Base-by-base conservation (phyloP, 495 filamentous ascomycete genomes). In the Penicillium salamii region DNA sequence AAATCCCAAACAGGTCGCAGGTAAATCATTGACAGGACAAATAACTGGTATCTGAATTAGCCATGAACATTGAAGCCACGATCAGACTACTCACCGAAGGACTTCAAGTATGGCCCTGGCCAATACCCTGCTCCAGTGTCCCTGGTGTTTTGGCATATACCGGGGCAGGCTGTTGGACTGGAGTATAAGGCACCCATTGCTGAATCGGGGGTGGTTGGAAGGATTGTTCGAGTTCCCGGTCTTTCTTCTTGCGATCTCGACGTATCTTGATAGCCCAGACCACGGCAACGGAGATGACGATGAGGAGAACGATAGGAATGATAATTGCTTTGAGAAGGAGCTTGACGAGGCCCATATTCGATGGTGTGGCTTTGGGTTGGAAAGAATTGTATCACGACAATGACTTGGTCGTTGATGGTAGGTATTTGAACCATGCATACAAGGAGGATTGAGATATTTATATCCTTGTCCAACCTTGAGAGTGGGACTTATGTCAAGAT, bases 341-440 rank as follows among this genome's bases (percentile, higher is more conserved):
- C 23, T 36, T 53, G 3, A 53, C 2, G 7, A 53, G 43, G 23
- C 50, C 50, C 50, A 53, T 53, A n/a, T n/a, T n/a, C n/a, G n/a
- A n/a, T n/a, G n/a, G n/a, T n/a, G n/a, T n/a, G n/a, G n/a, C n/a
- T n/a, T n/a, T n/a, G n/a, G n/a, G n/a, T n/a, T 13, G 33, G 6
- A n/a, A 3, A 37, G n/a, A 29, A 3, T 9, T 5, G 26, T 21
- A 34, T 11, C 17, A 32, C 28, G 15, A 3, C 0, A 17, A 9
- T 14, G 18, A 5, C 21, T 5, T 5, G 2, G n/a, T n/a, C n/a
- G n/a, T n/a, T 3, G 23, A 8, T 26, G 8, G 3, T 26, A 26
- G 23, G 8, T 3, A 26, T 26, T 13, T 32, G 7, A 31, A 32
- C 5, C 12, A 12, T 2, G 1, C 6, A 44, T 12, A 15, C 13